Percentiles rank a stretch among this genome's conserved stretches.
These are phyloP conservation scores for Amanita rubescens DNA, from an alignment of 768 basidiomycete species.

Conservation along the genomic window DNA sequence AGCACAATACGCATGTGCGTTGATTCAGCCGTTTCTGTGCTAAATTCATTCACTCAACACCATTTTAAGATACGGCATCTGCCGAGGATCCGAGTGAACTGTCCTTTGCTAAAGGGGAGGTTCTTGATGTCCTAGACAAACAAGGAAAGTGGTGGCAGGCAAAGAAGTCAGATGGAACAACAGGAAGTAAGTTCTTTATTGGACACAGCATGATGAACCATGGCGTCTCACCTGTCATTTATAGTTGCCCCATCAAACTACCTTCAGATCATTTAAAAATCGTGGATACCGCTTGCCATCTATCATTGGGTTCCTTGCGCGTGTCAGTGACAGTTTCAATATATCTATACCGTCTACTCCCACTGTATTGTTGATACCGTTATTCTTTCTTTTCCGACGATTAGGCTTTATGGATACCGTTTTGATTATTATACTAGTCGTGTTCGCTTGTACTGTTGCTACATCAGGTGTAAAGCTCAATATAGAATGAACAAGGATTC, in stretches of 20 bases:
- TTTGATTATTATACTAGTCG: slow-evolving; percentile 10
- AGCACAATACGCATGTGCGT: slow-evolving; percentile 84
- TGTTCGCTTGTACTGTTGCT: slow-evolving; percentile 21
- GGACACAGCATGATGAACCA: not conserved
- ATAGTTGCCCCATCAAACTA: slow-evolving; percentile 83
- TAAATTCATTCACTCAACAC: slow-evolving; percentile 16
- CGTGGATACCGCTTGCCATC: not conserved
- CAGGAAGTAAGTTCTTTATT: slow-evolving; percentile 58
- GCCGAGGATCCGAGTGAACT: slow-evolving; percentile 96
- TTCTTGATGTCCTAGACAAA: slow-evolving; percentile 89
- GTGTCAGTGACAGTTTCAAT: not conserved
- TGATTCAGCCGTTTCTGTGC: slow-evolving; percentile 8
- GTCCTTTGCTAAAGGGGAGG: slow-evolving; percentile 86
- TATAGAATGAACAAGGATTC: slow-evolving; percentile 4
- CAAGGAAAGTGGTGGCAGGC: slow-evolving; percentile 94
- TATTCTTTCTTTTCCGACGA: not conserved
- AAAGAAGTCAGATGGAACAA: slow-evolving; percentile 62
- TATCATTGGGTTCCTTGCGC: too few species aligned
- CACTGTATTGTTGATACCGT: not conserved
- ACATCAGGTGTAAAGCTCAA: slow-evolving; percentile 16
- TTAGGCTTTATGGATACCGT: not conserved
- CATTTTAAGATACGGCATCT: slow-evolving; percentile 73
- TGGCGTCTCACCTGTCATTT: slow-evolving; percentile 13
- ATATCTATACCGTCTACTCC: not conserved
- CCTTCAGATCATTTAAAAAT: slow-evolving; percentile 62